Evolutionary conservation across 148 eudicot genomes (phyloP), one percentile per base, ranked within the genome.

Genomic region (Amaranthus hypochondriacus): DNA sequence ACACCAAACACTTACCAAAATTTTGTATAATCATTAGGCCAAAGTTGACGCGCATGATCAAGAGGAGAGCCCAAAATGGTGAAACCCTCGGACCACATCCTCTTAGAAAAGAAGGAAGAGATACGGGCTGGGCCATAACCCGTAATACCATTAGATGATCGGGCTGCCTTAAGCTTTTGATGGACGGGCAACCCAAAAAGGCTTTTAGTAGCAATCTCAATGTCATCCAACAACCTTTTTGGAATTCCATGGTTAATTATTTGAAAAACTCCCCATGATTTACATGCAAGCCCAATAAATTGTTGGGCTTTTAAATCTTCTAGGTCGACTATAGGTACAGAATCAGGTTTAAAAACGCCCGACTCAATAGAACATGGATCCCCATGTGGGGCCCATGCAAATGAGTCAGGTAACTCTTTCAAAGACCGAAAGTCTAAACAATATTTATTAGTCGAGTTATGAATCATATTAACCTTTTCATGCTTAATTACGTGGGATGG

Each of bases 81-180:
- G 87, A 95, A 95, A 48, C 99, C 99, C 74, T 93, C 98, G 5
- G 88, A 86, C 98, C 96, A 90, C 92, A 89, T 89, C 43, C 66
- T 84, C 78, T 93, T 93, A 9, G 89, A 82, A 47, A 89, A 90
- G 65, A 87, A 88, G 0, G 90, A 84, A 3, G 94, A 85, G 10
- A 90, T 89, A 0, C 86, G 88, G 56, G 92, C 89, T 39, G 78
- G 81, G 43, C 98, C 98, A 52, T 90, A 93, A 3, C 98, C 98
- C 7, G 92, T 13, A 6, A 86, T 78, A 0, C 94, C 89, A 4
- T 78, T 82, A 0, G 82, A 72, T 0, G 78, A 28, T 0, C 94
- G 89, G 63, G 89, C 88, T 0, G 89, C 96, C 53, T 83, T 83
- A 21, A 91, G 89, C 77, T 93, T 93, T 9, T 91, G 90, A 3